Evolutionary conservation across 2,329 filamentous ascomycete genomes (phyloP), one percentile per base, ranked within the genome.

Genomic region (Epichloe festucae): DNA sequence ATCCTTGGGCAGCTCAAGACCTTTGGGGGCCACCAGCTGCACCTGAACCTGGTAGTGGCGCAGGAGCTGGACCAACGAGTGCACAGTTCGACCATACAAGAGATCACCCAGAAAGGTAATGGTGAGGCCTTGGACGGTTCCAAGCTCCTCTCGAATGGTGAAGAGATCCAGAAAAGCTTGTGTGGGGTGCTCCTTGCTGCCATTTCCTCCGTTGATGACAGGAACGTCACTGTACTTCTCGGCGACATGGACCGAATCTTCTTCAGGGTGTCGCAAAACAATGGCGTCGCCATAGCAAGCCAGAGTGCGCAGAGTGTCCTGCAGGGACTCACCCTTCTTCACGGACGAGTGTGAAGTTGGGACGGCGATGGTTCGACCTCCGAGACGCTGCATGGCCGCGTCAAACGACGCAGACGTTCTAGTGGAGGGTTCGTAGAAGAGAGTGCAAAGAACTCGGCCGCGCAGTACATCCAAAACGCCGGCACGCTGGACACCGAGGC

Each of bases 341-440:
- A 90, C 90, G 14, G 88, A 95, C 2, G 91, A 96, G 59, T 87
- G 81, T 5, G 83, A 79, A 3, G 91, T 94, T 41, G 89, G 76
- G 63, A 97, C 84, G 49, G 84, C 77, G 50, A 98, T 78, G 3
- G 86, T 91, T 47, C 89, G 81, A 46, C 93, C 93, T 59, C 93
- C 93, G 5, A 98, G 84, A 49, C 94, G 86, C 75, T 98, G 94
- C 93, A 98, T 98, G 42, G 93, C 93, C 52, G 91, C 87, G 65
- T 98, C 93, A 62, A 98, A 98, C 3, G 93, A 98, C 39, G 87
- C 82, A 12, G 91, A 96, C 5, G 93, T 98, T 51, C 93, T 81
- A 3, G 93, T 98, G 0, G 91, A 97, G 2, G 93, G 93, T 75
- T 98, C 93, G 69, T 90, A 98, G 78, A 98, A 98, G 73, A 98